Base-by-base conservation (phyloP, 306 rosid genomes). In the Echinosophora koreensis region DNA sequence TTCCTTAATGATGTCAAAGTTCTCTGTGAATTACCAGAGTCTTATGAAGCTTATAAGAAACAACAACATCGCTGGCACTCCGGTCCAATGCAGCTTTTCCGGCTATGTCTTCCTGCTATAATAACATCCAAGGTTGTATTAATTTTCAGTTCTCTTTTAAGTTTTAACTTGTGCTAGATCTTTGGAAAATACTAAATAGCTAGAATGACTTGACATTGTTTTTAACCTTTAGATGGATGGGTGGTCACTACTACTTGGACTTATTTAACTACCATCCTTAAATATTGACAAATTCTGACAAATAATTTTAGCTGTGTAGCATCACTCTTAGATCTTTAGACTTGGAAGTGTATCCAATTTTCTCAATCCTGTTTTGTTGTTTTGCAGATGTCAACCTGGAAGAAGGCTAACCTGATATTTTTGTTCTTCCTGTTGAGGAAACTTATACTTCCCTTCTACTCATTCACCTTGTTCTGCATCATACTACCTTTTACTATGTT, bases 41-140 rank as follows among this genome's bases (percentile, higher is more conserved):
- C 98, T 4, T 96, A 96, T 77, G 99, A 96, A 86, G 83, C 99
- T 73, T 96, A 96, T 9, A 92, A 93, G 92, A 96, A 96, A 62
- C 99, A 96, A 74, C 99, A 96, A 77, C 98, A 96, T 78, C 93
- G 99, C 2, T 96, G 99, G 99, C 99, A 96, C 63, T 96, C 99
- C 0, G 99, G 99, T 70, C 99, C 99, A 0, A 96, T 96, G 99
- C 99, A 96, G 85, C 99, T 96, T 61, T 96, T 96, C 79, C 73
- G 97, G 56, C 84, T 93, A 6, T 96, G 98, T 39, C 93, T 96
- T 76, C 98, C 99, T 66, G 85, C 98, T 30, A 85, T 96, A 73
- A 49, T 93, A 41, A 87, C 91, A 49, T 83, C 99, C 61, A 93
- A 96, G 98, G 99, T 90, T 14, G 16, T 35, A 6, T 6, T 39